Percentiles rank a stretch among this genome's conserved stretches.
These are phyloP conservation scores for Melanopsichium pennsylvanicum DNA, from an alignment of 1,284 basidiomycete species.

Conservation along the genomic window DNA sequence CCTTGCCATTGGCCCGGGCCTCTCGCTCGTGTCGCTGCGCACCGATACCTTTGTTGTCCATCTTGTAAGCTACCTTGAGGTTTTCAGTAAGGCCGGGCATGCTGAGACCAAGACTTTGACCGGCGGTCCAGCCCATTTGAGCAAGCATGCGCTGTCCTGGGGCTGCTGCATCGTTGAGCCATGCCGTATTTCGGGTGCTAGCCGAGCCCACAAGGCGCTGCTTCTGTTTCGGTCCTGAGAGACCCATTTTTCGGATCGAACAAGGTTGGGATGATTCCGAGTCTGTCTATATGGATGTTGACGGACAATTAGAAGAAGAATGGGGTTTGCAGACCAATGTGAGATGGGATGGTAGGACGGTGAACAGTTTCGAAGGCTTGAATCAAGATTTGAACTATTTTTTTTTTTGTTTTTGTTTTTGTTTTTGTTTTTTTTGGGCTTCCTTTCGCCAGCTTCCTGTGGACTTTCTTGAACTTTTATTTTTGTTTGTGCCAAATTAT, in stretches of 20 bases:
- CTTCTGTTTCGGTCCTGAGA: conserved; percentile 59
- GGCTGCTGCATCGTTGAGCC: conserved; percentile 58
- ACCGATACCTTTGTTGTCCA: conserved; percentile 65
- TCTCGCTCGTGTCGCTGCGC: conserved; percentile 60
- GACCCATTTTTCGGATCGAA: conserved; percentile 63
- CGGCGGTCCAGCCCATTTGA: conserved; percentile 63
- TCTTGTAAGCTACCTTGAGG: conserved; percentile 59
- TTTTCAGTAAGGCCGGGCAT: conserved; percentile 56
- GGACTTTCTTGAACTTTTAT: conserved; percentile 5
- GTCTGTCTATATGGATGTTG: too few relatives aligned
- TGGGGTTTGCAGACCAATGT: too few relatives aligned
- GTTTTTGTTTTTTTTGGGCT: too few relatives aligned
- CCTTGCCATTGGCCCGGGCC: conserved; percentile 52
- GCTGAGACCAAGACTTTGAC: conserved; percentile 56
- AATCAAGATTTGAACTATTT: too few relatives aligned
- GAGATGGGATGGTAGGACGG: not conserved
- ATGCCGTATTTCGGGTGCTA: conserved; percentile 54
- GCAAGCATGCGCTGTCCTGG: conserved; percentile 64
- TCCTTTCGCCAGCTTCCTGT: not conserved
- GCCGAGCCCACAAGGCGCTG: conserved; percentile 62
- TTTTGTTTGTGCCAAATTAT: not conserved
- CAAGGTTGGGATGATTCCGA: too few relatives aligned
- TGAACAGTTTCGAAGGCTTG: too few relatives aligned
- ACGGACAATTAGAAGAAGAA: too few relatives aligned
- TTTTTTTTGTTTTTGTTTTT: too few relatives aligned